A percentile compares a stretch with the other conserved stretches of the same genome.
These are phyloP conservation scores for Hyaloscypha finlandica DNA, from an alignment of 495 filamentous ascomycete genomes.

Conservation along the genomic window DNA sequence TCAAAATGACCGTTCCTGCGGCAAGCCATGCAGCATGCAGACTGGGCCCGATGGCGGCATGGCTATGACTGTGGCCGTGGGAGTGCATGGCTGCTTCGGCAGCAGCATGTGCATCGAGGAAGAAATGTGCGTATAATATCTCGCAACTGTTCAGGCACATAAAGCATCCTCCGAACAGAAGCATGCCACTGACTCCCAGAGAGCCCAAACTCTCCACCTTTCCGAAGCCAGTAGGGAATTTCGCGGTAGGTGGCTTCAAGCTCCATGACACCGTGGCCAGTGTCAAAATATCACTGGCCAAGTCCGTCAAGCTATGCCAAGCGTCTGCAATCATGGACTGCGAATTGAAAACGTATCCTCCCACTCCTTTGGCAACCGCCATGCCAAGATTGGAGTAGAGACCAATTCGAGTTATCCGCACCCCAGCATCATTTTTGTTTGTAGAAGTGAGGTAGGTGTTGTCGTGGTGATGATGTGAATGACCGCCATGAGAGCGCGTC, in stretches of 20 bases:
- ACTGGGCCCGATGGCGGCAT: conserved; percentile 70
- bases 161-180: conserved; percentile 83
- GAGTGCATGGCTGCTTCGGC: conserved; percentile 60
- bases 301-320: conserved; percentile 90
- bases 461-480: conserved; percentile 76
- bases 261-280: conserved; percentile 92
- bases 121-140: conserved; percentile 76
- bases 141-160: conserved; percentile 83
- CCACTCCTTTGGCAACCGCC: conserved; percentile 89
- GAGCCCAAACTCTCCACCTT: conserved; percentile 97
- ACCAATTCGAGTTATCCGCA: conserved; percentile 91
- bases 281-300: conserved; percentile 92
- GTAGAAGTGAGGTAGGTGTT: conserved; percentile 85
- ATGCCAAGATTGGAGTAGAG: conserved; percentile 90
- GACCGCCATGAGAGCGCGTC: conserved; percentile 50
- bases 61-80: conserved; percentile 60
- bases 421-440: conserved; percentile 91
- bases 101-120: conserved; percentile 63
- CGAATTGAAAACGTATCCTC: conserved; percentile 91
- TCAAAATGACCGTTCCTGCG: conserved; percentile 84
- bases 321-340: conserved; percentile 93
- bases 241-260: conserved; percentile 73
- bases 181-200: conserved; percentile 85
- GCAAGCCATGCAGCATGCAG: conserved; percentile 95
- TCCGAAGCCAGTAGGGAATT: conserved; percentile 88